These are phyloP conservation scores for Aquilaria agallochum DNA, from an alignment of 441 rosid genomes.

Conservation along the genomic window DNA sequence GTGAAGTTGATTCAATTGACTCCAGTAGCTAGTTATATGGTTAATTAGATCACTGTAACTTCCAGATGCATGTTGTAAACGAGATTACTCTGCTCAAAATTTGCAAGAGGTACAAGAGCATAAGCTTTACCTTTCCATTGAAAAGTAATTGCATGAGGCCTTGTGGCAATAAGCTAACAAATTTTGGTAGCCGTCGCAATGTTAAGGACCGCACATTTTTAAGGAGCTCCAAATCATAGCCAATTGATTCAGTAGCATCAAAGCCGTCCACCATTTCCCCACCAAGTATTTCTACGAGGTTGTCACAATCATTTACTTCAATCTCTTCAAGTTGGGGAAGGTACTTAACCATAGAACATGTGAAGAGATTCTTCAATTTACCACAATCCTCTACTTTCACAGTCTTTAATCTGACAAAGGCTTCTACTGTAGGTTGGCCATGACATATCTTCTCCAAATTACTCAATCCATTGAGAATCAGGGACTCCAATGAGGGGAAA, in stretches of 20 bases:
- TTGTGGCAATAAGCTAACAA: slow-evolving; percentile 2
- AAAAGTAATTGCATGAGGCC: neutral
- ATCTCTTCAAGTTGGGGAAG: slow-evolving; percentile 11
- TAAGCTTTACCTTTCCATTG: neutral
- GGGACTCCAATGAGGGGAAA: slow-evolving; percentile 9
- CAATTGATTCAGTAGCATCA: neutral
- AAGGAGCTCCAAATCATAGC: no score
- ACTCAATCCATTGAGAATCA: neutral
- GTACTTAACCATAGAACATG: slow-evolving; percentile 1
- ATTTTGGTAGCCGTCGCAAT: neutral
- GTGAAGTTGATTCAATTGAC: no score
- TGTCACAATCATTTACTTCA: neutral
- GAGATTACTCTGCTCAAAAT: no score
- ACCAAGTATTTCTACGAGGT: neutral
- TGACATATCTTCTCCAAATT: neutral
- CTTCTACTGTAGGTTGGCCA: neutral
- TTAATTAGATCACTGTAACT: no score
- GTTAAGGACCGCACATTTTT: neutral
- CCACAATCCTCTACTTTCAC: slow-evolving; percentile 6
- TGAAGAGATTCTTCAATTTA: slow-evolving; percentile 12
- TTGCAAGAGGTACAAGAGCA: no score
- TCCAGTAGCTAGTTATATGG: no score
- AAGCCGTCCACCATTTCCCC: neutral
- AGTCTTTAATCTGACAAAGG: neutral
- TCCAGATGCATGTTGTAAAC: no score